phyloP scores from a whole-genome alignment of 805 yeast species.

The Ogataea pini region DNA sequence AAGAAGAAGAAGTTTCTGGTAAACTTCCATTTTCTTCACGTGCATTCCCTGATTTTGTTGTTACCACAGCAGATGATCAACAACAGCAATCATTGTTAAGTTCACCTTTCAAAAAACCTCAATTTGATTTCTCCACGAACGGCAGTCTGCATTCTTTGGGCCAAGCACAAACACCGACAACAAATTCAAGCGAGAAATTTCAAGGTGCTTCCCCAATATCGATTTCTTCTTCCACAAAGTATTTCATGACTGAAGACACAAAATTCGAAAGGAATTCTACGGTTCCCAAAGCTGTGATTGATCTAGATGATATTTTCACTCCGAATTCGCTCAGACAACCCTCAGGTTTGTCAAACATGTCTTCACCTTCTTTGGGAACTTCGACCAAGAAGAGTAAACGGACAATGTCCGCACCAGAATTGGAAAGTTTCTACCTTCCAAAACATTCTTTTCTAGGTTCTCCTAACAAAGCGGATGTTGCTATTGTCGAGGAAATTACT shows the following conservation, averaged over 20 bases:
- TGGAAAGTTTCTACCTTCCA: constrained; percentile 25
- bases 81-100: constrained; percentile 2
- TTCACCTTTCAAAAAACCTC: constrained; percentile 16
- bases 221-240: constrained; percentile 19
- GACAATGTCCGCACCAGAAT: constrained; percentile 23
- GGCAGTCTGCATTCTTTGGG: constrained; percentile 5
- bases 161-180: constrained; percentile 14
- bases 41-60: not conserved
- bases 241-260: constrained; percentile 37
- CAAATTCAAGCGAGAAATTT: constrained; percentile 12
- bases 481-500: constrained; percentile 32
- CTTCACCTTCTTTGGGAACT: not conserved
- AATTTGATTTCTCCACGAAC: constrained; percentile 1
- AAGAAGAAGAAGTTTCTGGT: not conserved
- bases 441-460: constrained; percentile 34
- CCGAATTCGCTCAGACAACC: constrained; percentile 10
- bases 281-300: constrained; percentile 37
- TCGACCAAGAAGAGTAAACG: constrained; percentile 16
- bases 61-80: not conserved
- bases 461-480: constrained; percentile 34
- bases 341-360: constrained; percentile 2
- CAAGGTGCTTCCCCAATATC: constrained; percentile 12
- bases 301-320: constrained; percentile 35
- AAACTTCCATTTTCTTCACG: not conserved
- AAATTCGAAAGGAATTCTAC: constrained; percentile 27